Percentiles rank a stretch among this genome's conserved stretches.
Evolutionary conservation across 495 filamentous ascomycete species (phyloP).

Genomic region (Tuber melanosporum): DNA sequence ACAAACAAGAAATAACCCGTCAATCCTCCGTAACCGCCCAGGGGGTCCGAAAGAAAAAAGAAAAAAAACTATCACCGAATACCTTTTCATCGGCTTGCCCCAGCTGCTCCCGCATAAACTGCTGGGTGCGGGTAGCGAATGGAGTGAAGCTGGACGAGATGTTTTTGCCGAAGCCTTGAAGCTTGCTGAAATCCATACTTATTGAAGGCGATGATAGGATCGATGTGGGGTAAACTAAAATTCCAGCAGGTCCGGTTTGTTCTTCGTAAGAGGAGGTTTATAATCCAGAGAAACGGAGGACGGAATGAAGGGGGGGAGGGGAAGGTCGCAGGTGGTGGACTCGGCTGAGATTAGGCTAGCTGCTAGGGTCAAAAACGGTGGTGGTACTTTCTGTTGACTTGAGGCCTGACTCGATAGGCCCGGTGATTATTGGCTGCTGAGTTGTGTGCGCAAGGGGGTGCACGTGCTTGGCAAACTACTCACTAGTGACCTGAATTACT

Average conservation of each 20-base stretch:
- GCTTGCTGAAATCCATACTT: conserved; percentile 45
- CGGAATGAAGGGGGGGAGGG: conserved; percentile 7
- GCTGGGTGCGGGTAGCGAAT: conserved; percentile 86
- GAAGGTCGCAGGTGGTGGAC: conserved; percentile 3
- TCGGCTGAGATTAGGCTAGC: neutral
- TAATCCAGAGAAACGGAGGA: neutral
- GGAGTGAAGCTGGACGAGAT: conserved; percentile 72
- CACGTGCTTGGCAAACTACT: neutral
- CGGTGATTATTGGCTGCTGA: neutral
- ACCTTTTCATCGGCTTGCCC: conserved; percentile 95
- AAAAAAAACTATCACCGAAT: neutral
- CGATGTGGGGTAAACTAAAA: conserved; percentile 10
- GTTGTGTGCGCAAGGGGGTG: neutral
- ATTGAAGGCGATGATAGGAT: conserved; percentile 9
- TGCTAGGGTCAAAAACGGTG: neutral
- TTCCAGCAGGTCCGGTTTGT: neutral
- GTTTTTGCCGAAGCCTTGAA: conserved; percentile 58
- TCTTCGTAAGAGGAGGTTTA: neutral
- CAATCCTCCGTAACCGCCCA: neutral
- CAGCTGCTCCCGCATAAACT: conserved; percentile 94
- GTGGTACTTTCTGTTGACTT: neutral
- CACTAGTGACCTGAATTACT: neutral
- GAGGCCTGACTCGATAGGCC: neutral
- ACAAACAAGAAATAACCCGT: neutral
- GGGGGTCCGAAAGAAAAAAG: conserved; percentile 10